Evolutionary conservation across 345 rosid genomes (phyloP), one percentile per base, ranked within the genome.

Genomic region (Pugionium cornutum): DNA sequence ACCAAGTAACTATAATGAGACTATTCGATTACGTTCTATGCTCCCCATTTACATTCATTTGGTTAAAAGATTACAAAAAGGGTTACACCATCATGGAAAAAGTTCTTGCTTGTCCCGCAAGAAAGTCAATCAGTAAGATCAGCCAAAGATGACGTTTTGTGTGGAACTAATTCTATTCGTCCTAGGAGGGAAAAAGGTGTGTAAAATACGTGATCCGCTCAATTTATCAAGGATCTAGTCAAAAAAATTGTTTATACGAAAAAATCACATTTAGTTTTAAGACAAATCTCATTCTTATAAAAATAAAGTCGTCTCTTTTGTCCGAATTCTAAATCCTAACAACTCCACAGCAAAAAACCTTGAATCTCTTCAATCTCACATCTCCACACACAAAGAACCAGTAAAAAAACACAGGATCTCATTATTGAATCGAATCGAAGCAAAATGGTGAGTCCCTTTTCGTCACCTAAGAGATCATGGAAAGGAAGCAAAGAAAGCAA

Each of bases 401-500:
- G 28, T 6, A 50, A 45, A 18, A 18, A n/a, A n/a, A n/a, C n/a
- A n/a, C n/a, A 18, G 18, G 18, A 18, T 18, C 18, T 18, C 18
- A 18, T 18, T 18, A 18, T 18, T 18, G 18, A 18, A 18, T 18
- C 4, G 25, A 27, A 53, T n/a, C 28, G 2, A 10, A 64, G 18
- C 18, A 18, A 18, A 6, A 65, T 66, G 76, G 6, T 66, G 47
- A 62, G 77, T 39, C 64, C 68, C 3, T 74, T 67, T 61, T 74
- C 77, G 2, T 61, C 73, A 58, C 68, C 72, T 0, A 67, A 27
- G 48, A 60, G 62, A 53, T 73, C 83, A 2, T 78, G 75, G 44
- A 81, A 53, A 69, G 67, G 53, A 72, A 67, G 75, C 58, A 76
- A 66, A 59, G 76, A 67, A 63, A 66, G 18, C 65, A 76, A 82